Base-by-base conservation (phyloP, 495 filamentous ascomycete genomes). In the Symbiotaphrina buchneri region DNA sequence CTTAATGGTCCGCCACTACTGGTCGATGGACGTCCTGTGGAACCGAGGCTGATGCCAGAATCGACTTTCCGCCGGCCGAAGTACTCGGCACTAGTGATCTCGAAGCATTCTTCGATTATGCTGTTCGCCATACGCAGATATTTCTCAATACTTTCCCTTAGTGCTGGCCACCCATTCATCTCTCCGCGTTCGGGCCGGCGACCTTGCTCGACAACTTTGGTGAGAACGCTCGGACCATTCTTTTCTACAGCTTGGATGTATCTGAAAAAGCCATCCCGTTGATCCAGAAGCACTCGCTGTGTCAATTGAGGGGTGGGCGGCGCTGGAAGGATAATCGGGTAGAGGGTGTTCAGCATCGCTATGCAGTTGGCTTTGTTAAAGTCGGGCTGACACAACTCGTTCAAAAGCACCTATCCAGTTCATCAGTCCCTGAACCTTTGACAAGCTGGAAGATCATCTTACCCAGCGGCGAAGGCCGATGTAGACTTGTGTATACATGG, bases 321-420 rank as follows among this genome's bases (percentile, higher is more conserved):
- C 7, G 41, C 34, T 20, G 42, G 45, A 30, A 52, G 57, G 19
- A 56, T 45, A 14, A 60, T 68, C 13, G 74, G 74, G 39, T 76
- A 72, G n/a, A 81, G 56, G 16, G 74, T 78, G 51, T 81, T 81
- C 23, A 81, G 63, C 62, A 80, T 70, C 31, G 71, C 75, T 32
- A 76, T 59, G 47, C 72, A 72, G 41, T 76, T 77, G 42, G 59
- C 59, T 41, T 72, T 71, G 48, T 66, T 67, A 50, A 69, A 68
- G 0, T 69, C 68, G 30, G 59, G 52, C 13, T 74, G 49, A 18
- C 68, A 60, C 44, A 81, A 60, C 40, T 80, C 74, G 35, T 79
- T 74, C 41, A 79, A 62, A 27, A 81, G 45, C 18, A 67, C 68
- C 71, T 75, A 35, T n/a, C n/a, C n/a, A n/a, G n/a, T n/a, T n/a